phyloP scores from a whole-genome alignment of 495 filamentous ascomycete genomes.

The Physcia stellaris region DNA sequence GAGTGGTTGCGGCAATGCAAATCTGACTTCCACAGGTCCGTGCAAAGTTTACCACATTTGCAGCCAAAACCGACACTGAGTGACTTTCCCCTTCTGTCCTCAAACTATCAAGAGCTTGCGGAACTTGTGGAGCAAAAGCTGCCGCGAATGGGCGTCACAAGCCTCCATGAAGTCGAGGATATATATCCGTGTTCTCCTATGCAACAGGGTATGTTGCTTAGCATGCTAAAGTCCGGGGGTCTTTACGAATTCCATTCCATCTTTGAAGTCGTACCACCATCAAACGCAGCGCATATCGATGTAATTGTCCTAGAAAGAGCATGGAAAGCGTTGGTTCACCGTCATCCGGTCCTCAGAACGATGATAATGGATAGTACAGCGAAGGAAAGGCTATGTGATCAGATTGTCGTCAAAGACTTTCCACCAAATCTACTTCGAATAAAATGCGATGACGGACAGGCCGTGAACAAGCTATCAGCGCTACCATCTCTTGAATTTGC shows the following conservation, averaged over 20 bases:
- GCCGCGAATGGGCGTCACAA: slow-evolving; percentile 7
- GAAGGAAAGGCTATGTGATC: slow-evolving; percentile 22
- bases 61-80: slow-evolving; percentile 15
- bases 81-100: slow-evolving; percentile 19
- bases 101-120: slow-evolving; percentile 15
- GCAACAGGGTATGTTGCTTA: slow-evolving; percentile 33
- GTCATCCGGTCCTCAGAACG: slow-evolving; percentile 33
- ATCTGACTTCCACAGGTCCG: slow-evolving; percentile 7
- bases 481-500: slow-evolving; percentile 7
- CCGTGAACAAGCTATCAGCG: slow-evolving; percentile 3
- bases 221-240: slow-evolving; percentile 26
- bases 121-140: slow-evolving; percentile 13
- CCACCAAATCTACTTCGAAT: slow-evolving; percentile 4
- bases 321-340: slow-evolving; percentile 33
- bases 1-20: slow-evolving; percentile 20
- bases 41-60: slow-evolving; percentile 2
- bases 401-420: slow-evolving; percentile 27
- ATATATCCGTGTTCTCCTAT: slow-evolving; percentile 32
- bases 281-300: too few relatives aligned
- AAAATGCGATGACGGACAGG: slow-evolving; percentile 4
- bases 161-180: slow-evolving; percentile 22
- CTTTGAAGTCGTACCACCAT: too few relatives aligned
- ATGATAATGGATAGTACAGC: slow-evolving; percentile 30
- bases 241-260: too few relatives aligned
- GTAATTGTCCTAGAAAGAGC: slow-evolving; percentile 19